phyloP scores from a whole-genome alignment of 768 basidiomycete genomes.

The Mycena vitilis region DNA sequence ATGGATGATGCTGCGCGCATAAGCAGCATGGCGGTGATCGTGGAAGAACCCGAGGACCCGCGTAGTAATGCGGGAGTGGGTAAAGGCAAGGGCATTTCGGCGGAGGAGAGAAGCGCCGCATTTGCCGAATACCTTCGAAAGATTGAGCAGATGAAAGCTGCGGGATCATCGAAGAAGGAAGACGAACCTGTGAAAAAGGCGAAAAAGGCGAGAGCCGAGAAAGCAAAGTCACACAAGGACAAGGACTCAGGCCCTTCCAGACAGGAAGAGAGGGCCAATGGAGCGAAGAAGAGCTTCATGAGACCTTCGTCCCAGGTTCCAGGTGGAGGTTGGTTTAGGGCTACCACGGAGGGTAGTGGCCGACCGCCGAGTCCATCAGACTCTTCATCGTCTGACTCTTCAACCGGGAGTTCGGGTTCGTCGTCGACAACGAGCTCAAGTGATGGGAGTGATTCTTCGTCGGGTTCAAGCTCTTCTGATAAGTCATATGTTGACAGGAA shows the following conservation, averaged over 20 bases:
- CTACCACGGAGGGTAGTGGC: neutral
- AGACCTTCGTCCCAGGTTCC: neutral
- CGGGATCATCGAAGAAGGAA: too few species aligned
- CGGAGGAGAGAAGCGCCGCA: neutral
- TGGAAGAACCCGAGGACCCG: neutral
- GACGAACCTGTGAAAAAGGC: too few species aligned
- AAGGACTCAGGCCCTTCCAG: too few species aligned
- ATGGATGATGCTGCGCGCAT: too few species aligned
- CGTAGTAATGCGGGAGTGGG: too few species aligned
- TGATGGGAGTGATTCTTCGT: neutral
- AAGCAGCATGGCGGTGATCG: conserved; percentile 1
- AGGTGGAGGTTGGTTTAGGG: neutral
- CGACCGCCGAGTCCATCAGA: neutral
- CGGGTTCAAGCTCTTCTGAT: neutral
- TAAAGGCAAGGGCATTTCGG: neutral
- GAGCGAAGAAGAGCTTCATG: too few species aligned
- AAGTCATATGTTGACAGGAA: too few species aligned
- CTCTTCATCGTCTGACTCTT: neutral
- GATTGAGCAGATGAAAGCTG: too few species aligned
- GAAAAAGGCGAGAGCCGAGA: too few species aligned
- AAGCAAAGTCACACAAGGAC: too few species aligned
- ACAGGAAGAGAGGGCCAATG: too few species aligned
- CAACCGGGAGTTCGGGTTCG: neutral
- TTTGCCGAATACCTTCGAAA: neutral
- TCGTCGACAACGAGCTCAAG: neutral